phyloP scores from a whole-genome alignment of 805 yeast genomes.

The Lachancea thermotolerans region DNA sequence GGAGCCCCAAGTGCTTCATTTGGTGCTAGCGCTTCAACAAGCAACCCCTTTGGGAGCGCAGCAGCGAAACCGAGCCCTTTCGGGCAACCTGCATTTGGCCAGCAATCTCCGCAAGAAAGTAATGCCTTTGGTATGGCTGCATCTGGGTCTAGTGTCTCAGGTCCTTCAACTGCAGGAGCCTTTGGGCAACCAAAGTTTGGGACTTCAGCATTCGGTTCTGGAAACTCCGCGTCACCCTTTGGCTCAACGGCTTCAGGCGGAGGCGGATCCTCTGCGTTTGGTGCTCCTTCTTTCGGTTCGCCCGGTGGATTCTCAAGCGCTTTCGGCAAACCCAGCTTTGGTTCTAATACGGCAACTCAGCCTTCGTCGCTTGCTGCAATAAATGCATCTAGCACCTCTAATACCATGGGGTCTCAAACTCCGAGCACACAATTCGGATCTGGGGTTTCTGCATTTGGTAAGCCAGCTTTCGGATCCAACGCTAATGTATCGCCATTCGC shows the following conservation, averaged over 20 bases:
- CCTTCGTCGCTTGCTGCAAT: slow-evolving; percentile 18
- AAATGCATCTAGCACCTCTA: not conserved
- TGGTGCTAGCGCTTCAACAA: slow-evolving; percentile 1
- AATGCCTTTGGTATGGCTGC: not conserved
- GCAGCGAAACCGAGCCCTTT: too few species aligned
- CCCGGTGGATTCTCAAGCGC: slow-evolving; percentile 10
- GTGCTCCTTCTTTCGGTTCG: slow-evolving; percentile 14
- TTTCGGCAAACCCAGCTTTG: slow-evolving; percentile 24
- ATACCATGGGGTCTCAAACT: not conserved
- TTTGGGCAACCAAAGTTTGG: slow-evolving; percentile 10
- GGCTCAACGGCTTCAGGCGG: not conserved
- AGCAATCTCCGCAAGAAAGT: too few species aligned
- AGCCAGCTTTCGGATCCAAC: not conserved
- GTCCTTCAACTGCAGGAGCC: not conserved
- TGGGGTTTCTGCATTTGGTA: not conserved
- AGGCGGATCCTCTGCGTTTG: not conserved
- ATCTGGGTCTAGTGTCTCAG: slow-evolving; percentile 9
- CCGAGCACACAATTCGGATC: not conserved
- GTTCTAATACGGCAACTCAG: slow-evolving; percentile 13
- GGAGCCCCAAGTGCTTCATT: not conserved
- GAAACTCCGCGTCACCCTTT: slow-evolving; percentile 13
- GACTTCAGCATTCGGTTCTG: slow-evolving; percentile 7
- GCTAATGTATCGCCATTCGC: slow-evolving; percentile 4
- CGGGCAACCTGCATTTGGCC: too few species aligned
- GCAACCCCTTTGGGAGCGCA: too few species aligned